phyloP scores from a whole-genome alignment of 2,329 filamentous ascomycete genomes.

The Akanthomyces lecanii region DNA sequence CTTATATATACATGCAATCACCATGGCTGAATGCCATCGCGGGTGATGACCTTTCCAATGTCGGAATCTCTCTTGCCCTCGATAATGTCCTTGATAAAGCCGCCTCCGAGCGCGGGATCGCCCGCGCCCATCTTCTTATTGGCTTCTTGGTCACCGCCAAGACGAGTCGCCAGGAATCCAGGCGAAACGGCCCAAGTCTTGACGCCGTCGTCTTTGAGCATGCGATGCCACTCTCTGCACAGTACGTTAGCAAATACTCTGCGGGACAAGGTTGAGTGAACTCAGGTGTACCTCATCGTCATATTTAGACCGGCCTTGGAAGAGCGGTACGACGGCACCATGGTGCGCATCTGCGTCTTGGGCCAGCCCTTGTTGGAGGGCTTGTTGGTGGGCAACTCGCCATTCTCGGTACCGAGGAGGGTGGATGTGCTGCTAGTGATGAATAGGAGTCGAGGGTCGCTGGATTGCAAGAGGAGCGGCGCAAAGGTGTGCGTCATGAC shows the following conservation, averaged over 20 bases:
- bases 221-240: slow-evolving; percentile 34
- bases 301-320: slow-evolving; percentile 45
- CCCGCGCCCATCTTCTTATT: slow-evolving; percentile 27
- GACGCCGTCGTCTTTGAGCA: slow-evolving; percentile 38
- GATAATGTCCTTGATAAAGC: slow-evolving; percentile 37
- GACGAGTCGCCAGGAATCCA: slow-evolving; percentile 38
- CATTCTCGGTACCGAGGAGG: slow-evolving; percentile 23
- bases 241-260: not conserved
- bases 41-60: slow-evolving; percentile 33
- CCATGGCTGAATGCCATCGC: slow-evolving; percentile 16
- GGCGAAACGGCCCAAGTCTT: slow-evolving; percentile 39
- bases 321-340: slow-evolving; percentile 32
- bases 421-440: slow-evolving; percentile 41
- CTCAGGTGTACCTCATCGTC: slow-evolving; percentile 34
- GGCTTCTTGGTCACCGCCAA: slow-evolving; percentile 27
- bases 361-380: slow-evolving; percentile 35
- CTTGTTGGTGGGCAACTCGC: slow-evolving; percentile 18
- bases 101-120: slow-evolving; percentile 34
- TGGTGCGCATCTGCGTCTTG: slow-evolving; percentile 25
- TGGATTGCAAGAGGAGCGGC: slow-evolving; percentile 41
- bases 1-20: not conserved
- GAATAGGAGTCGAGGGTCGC: slow-evolving; percentile 43
- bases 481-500: slow-evolving; percentile 37
- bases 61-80: slow-evolving; percentile 39
- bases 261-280: not conserved